phyloP scores from a whole-genome alignment of 2,329 filamentous ascomycete species.

The Endoconidiophora polonica region DNA sequence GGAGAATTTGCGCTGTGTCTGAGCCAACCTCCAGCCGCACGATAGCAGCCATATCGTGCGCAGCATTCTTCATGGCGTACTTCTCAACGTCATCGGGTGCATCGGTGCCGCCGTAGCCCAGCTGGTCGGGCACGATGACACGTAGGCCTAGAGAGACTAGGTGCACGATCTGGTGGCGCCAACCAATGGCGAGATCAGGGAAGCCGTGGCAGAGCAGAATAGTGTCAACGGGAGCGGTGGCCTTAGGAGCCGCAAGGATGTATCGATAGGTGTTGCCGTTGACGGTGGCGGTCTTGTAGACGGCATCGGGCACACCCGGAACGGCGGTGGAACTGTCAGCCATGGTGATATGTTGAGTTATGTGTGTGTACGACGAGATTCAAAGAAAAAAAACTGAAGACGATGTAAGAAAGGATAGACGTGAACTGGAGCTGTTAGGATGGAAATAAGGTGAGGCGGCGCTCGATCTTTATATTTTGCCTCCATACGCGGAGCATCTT shows the following conservation, averaged over 20 bases:
- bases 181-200: slow-evolving; percentile 69
- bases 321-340: slow-evolving; percentile 7
- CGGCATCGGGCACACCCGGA: slow-evolving; percentile 24
- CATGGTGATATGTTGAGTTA: background rate
- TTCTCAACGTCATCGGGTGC: slow-evolving; percentile 43
- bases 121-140: slow-evolving; percentile 70
- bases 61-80: slow-evolving; percentile 57
- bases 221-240: slow-evolving; percentile 27
- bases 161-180: slow-evolving; percentile 75
- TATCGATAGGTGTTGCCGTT: slow-evolving; percentile 47
- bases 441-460: too few species aligned
- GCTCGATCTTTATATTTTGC: too few species aligned
- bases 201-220: slow-evolving; percentile 54
- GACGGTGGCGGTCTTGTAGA: slow-evolving; percentile 25
- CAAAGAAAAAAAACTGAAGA: background rate
- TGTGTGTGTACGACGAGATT: background rate
- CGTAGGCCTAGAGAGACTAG: slow-evolving; percentile 56
- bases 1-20: slow-evolving; percentile 41
- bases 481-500: too few species aligned
- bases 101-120: slow-evolving; percentile 69
- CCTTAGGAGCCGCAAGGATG: slow-evolving; percentile 35
- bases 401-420: background rate
- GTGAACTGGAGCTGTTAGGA: background rate
- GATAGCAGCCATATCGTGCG: slow-evolving; percentile 60
- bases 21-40: slow-evolving; percentile 35